Evolutionary conservation across 1,139 yeast species (phyloP).

Genomic region (Tardiomyces digboiensis): DNA sequence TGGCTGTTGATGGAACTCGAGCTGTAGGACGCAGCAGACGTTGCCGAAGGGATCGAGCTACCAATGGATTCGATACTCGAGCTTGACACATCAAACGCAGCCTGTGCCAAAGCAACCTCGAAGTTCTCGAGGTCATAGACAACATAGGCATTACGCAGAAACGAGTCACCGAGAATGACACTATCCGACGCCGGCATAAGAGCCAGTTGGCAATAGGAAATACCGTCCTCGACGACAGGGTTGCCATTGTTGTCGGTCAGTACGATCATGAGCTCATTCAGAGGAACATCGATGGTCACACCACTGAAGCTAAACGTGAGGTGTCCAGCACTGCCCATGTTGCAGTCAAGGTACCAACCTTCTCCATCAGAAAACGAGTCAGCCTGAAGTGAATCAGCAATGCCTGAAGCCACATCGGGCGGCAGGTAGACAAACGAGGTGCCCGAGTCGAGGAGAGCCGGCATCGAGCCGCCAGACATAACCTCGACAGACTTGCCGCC

Average conservation of each 20-base stretch:
- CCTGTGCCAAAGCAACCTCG: conserved; percentile 62
- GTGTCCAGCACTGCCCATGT: not conserved
- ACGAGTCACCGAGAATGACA: conserved; percentile 60
- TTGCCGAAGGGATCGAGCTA: conserved; percentile 19
- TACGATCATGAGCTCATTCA: conserved; percentile 4
- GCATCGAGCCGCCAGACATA: not conserved
- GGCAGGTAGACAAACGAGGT: conserved; percentile 49
- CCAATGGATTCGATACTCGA: not conserved
- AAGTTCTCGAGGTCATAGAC: conserved; percentile 67
- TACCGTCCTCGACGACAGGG: conserved; percentile 9
- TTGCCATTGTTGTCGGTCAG: conserved; percentile 4
- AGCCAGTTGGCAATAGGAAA: conserved; percentile 13
- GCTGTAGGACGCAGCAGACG: conserved; percentile 16
- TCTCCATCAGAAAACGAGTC: not conserved
- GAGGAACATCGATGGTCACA: conserved; percentile 1
- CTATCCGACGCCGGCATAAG: conserved; percentile 15
- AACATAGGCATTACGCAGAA: conserved; percentile 64
- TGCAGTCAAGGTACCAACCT: not conserved
- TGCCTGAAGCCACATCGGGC: conserved; percentile 22
- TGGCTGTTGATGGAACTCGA: conserved; percentile 4
- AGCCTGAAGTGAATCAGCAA: conserved; percentile 24
- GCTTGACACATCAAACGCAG: conserved; percentile 15
- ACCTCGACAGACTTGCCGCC: not conserved
- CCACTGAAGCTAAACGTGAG: conserved; percentile 4
- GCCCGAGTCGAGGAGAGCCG: conserved; percentile 47